Base-by-base conservation (phyloP, 2,329 filamentous ascomycete genomes). In the Aspergillus fumigatus region DNA sequence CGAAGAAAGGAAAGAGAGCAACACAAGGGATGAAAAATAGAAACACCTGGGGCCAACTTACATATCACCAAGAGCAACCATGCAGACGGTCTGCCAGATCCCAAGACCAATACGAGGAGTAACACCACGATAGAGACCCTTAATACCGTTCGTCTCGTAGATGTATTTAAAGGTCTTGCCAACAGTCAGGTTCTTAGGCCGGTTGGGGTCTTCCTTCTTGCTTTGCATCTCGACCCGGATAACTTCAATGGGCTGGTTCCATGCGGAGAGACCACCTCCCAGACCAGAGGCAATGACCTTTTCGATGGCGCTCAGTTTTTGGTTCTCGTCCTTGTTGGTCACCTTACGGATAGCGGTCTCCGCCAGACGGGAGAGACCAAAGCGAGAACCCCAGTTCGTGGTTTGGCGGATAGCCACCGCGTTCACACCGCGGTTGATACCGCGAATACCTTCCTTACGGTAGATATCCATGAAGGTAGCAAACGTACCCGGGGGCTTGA, bases 181-280 rank as follows among this genome's bases (percentile, higher is more conserved):
- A 61, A 99, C 94, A 51, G 92, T 97, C 89, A 99, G 88, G 82
- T 99, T 99, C 87, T 96, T 96, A 67, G 94, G 94, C 52, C 94
- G 89, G 82, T 97, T 97, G 59, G 94, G 92, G 74, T 99, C 94
- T 68, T 89, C 90, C 69, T 88, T 97, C 87, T 97, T 97, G 81
- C 90, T 96, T 86, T 99, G 94, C 91, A 99, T 97, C 85, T 99
- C 94, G 60, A 99, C 93, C 63, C 94, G 91, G 75, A 99, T 97
- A 74, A 99, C 94, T 85, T 99, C 94, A 74, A 99, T 99, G 61
- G 94, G 94, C 84, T 99, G 94, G 80, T 99, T 99, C 94, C 94
- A 99, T 63, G 94, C 94, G 61, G 87, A 92, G 69, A 99, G 82
- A 73, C 94, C 94, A 84, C 94, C 94, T 80, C 94, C 94, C 9